Evolutionary conservation across 371 early-diverging fungal genomes (phyloP).

Genomic region (Capniomyces stellatus): DNA sequence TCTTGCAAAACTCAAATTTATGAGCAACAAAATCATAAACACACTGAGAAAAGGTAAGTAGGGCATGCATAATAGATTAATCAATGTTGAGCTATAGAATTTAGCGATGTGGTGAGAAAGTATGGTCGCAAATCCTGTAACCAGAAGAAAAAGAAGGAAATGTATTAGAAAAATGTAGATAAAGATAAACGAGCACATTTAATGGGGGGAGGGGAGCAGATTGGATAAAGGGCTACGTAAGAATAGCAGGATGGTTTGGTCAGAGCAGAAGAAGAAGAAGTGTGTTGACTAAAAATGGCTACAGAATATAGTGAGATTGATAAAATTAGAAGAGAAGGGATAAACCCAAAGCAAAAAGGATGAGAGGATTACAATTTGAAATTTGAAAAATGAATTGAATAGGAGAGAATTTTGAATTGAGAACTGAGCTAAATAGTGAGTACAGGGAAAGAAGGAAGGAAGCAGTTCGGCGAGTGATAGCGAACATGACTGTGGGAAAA

Average conservation of each 20-base stretch:
- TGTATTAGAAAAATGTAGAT: too few species aligned
- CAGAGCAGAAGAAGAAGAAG: not conserved
- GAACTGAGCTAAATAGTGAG: conserved; percentile 89
- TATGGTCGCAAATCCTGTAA: too few species aligned
- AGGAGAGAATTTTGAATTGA: conserved; percentile 94
- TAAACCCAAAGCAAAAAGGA: too few species aligned
- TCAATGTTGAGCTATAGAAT: too few species aligned
- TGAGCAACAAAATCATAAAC: conserved; percentile 22
- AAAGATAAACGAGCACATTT: too few species aligned
- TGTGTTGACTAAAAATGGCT: not conserved
- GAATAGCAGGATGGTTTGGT: not conserved
- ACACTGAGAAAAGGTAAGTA: conserved; percentile 24
- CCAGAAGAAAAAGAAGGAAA: too few species aligned
- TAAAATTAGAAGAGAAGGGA: too few species aligned
- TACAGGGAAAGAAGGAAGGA: conserved; percentile 86
- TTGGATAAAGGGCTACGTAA: not conserved
- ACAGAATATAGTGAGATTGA: not conserved
- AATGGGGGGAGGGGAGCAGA: too few species aligned
- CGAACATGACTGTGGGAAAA: conserved; percentile 84
- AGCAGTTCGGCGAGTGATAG: conserved; percentile 93
- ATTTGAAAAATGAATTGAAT: too few species aligned
- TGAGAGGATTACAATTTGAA: too few species aligned
- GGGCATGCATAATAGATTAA: too few species aligned
- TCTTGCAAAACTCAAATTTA: conserved; percentile 22
- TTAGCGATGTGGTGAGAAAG: too few species aligned